These are phyloP conservation scores for Candida pseudoviswanathii DNA, from an alignment of 1,139 yeast genomes.

Conservation along the genomic window DNA sequence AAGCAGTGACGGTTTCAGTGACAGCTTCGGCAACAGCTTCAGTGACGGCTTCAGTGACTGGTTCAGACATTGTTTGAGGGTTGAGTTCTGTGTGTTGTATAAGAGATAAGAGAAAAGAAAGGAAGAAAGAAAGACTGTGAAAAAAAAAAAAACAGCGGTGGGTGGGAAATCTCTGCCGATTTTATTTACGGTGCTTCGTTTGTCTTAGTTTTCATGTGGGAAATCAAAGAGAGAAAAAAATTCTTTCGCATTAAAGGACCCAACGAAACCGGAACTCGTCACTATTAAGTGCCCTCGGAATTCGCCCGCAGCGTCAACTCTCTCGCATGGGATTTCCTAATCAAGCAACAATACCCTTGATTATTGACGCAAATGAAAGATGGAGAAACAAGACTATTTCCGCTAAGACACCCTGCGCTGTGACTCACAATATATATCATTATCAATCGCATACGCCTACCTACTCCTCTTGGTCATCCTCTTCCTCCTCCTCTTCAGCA, in stretches of 20 bases:
- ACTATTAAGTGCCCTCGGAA: background rate
- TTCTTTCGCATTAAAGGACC: background rate
- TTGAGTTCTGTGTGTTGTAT: background rate
- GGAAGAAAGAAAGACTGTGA: background rate
- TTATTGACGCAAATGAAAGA: too few species aligned
- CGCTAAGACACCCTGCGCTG: too few species aligned
- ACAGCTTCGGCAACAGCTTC: slow-evolving; percentile 1
- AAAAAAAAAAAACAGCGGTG: slow-evolving; percentile 1
- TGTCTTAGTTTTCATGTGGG: too few species aligned
- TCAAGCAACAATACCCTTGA: background rate
- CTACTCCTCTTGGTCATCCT: slow-evolving; percentile 19
- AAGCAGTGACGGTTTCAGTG: slow-evolving; percentile 2
- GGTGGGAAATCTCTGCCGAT: background rate
- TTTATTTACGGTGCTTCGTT: background rate
- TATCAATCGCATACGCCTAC: too few species aligned
- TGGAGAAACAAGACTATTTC: too few species aligned
- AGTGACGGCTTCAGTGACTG: slow-evolving; percentile 1
- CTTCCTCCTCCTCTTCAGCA: slow-evolving; percentile 22
- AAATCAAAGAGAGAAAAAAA: too few species aligned
- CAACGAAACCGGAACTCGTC: background rate
- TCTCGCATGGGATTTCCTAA: background rate
- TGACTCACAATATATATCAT: background rate
- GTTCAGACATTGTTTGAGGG: slow-evolving; percentile 1
- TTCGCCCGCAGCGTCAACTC: background rate
- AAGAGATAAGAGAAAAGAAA: background rate